Conservation (phyloP, 2,329 filamentous ascomycete species). For the Sporothrix pallida region DNA sequence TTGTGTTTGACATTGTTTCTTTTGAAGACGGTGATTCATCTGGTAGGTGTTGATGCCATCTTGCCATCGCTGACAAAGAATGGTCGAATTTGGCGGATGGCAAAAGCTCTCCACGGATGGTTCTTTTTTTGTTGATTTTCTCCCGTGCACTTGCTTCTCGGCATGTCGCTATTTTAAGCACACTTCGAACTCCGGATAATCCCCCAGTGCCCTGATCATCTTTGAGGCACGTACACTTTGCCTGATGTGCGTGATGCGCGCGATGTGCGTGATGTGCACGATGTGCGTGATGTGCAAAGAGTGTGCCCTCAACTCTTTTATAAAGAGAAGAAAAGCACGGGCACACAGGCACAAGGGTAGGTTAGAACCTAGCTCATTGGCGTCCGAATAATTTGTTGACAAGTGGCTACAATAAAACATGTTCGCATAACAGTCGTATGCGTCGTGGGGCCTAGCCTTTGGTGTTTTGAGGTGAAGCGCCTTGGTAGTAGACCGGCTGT, state of each 20-base stretch:
- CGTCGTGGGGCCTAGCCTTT: not conserved
- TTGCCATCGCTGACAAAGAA: not conserved
- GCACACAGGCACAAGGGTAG: not conserved
- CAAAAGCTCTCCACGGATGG: not conserved
- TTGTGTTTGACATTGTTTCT: not conserved
- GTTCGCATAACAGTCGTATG: not conserved
- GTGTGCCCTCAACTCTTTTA: not conserved
- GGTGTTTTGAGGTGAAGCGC: not conserved
- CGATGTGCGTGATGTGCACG: conserved; percentile 24
- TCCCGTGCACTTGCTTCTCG: not conserved
- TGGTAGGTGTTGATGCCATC: not conserved
- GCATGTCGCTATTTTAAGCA: not conserved
- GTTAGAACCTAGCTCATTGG: not conserved
- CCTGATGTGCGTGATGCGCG: conserved; percentile 28
- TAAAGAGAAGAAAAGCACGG: not conserved
- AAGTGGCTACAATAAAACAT: no score
- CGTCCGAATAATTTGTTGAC: not conserved
- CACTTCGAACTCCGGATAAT: not conserved
- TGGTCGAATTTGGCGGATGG: not conserved
- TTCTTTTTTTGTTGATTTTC: not conserved
- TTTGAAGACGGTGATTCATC: not conserved
- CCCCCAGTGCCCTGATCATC: not conserved
- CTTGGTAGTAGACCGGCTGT: not conserved
- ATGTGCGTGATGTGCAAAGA: conserved; percentile 18
- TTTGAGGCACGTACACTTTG: not conserved